Evolutionary conservation across 371 early-diverging fungal genomes (phyloP), one percentile per base, ranked within the genome.

Genomic region (Batkoa obscura): DNA sequence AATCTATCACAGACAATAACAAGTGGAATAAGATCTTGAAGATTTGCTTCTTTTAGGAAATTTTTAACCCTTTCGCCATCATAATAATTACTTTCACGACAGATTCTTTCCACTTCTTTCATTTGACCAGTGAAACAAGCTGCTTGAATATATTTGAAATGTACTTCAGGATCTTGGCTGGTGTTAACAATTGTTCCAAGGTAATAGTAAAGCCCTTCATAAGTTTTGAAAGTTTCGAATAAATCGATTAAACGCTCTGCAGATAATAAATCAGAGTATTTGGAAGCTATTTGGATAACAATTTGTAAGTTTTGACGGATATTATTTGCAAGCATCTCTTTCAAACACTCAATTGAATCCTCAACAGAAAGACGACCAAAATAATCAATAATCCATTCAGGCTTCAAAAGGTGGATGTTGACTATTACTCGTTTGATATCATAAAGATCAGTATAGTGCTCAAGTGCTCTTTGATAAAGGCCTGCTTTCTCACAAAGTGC

Each of bases 1-100:
- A 85, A 90, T 53, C 96, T 81, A 65, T 97, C 98, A 72, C 96
- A 95, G 32, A 97, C 98, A 62, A 95, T 91, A 59, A 97, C 93
- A 50, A 97, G 70, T 32, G 98, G 95, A 49, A 97, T 74, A 65
- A 94, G 94, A 66, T 97, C 98, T 17, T 78, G 68, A 37, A 97
- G 76, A 60, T 92, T 84, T 47, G 94, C 87, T 66, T 97, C 98
- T 80, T 74, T 95, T 58, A 97, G 72, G 72, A 89, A 94, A 70
- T 92, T 97, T 72, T 94, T 94, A 68, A 97, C 96, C 67, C 81
- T 87, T 64, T 97, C 98, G 10, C 94, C 80, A 63, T 97, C 96
- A 65, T 94, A 95, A 66, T 76, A 80, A 66, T 84, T 86, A 72
- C 84, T 88, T 69, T 97, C 98, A 48, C 93, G 80, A 66, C 93